Conservation (phyloP, 495 filamentous ascomycete species). For the Podospora bellae-mahoneyi region DNA sequence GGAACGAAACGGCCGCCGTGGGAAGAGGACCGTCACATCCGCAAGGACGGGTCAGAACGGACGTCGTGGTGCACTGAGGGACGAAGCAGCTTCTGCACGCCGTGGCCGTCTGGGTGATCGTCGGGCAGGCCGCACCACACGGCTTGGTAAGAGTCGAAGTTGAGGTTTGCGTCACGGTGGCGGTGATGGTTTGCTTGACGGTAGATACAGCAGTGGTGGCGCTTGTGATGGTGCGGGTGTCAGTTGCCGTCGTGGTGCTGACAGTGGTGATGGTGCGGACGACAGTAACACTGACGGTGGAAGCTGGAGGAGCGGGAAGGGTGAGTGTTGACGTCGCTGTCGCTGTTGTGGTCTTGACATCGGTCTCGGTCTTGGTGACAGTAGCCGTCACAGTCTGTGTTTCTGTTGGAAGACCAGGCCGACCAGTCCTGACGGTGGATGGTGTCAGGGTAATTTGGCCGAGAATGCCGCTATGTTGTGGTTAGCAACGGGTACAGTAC, state of each 20-base stretch:
- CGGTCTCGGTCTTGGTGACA: constrained; percentile 14
- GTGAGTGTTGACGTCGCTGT: constrained; percentile 12
- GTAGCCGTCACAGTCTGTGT: constrained; percentile 7
- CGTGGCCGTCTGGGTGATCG: constrained; percentile 28
- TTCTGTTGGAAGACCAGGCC: constrained; percentile 1
- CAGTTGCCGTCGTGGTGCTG: constrained; percentile 13
- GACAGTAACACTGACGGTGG: constrained; percentile 5
- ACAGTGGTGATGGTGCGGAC: constrained; percentile 11
- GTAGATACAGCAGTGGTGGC: neutral
- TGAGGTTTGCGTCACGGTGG: constrained; percentile 6
- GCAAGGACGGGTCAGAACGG: constrained; percentile 23
- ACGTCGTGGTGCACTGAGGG: constrained; percentile 31
- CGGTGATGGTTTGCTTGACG: constrained; percentile 9
- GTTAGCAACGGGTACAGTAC: neutral
- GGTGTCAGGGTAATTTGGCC: constrained; percentile 31
- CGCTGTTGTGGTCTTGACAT: constrained; percentile 19
- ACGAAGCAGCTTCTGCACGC: constrained; percentile 31
- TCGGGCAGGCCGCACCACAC: constrained; percentile 23
- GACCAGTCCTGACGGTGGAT: constrained; percentile 21
- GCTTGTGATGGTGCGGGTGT: constrained; percentile 7
- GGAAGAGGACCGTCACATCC: constrained; percentile 28
- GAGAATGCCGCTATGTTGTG: constrained; percentile 19
- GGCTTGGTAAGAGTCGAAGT: constrained; percentile 16
- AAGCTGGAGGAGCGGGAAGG: constrained; percentile 3
- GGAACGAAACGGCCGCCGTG: constrained; percentile 26